Evolutionary conservation across 106 monocot genomes (phyloP).

Genomic region (Alisma plantagoaquatica): DNA sequence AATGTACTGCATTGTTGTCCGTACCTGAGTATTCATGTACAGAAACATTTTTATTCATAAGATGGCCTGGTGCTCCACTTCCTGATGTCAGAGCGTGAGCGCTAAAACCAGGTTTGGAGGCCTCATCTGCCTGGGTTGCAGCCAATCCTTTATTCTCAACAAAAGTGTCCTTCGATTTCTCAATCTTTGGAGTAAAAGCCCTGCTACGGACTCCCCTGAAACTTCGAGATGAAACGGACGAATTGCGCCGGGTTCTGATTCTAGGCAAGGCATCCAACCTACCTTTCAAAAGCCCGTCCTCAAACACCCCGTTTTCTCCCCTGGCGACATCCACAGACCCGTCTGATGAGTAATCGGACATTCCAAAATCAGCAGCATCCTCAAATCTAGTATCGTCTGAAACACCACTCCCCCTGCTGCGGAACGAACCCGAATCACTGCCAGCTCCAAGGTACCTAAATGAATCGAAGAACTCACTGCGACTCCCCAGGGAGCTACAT

Average conservation of each 20-base stretch:
- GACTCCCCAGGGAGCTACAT: slow-evolving; percentile 43
- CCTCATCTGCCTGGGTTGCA: neutral
- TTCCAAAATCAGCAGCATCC: neutral
- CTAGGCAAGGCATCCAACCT: neutral
- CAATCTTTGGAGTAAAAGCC: neutral
- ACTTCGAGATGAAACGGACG: neutral
- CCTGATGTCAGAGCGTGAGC: neutral
- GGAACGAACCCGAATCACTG: no score
- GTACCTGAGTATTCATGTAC: neutral
- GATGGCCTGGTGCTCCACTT: neutral
- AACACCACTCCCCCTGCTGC: neutral
- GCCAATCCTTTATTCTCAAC: neutral
- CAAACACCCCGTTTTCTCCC: neutral
- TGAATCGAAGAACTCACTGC: slow-evolving; percentile 20
- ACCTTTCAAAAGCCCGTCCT: neutral
- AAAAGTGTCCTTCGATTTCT: neutral
- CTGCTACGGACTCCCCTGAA: neutral
- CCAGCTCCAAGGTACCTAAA: slow-evolving; percentile 3
- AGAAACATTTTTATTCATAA: neutral
- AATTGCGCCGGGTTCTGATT: neutral
- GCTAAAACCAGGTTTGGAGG: no score
- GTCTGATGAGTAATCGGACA: neutral
- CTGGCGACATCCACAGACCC: neutral
- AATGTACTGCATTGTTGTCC: neutral
- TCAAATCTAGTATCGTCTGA: neutral